Evolutionary conservation across 495 filamentous ascomycete species (phyloP).

Genomic region (Lindgomyces ingoldianus): DNA sequence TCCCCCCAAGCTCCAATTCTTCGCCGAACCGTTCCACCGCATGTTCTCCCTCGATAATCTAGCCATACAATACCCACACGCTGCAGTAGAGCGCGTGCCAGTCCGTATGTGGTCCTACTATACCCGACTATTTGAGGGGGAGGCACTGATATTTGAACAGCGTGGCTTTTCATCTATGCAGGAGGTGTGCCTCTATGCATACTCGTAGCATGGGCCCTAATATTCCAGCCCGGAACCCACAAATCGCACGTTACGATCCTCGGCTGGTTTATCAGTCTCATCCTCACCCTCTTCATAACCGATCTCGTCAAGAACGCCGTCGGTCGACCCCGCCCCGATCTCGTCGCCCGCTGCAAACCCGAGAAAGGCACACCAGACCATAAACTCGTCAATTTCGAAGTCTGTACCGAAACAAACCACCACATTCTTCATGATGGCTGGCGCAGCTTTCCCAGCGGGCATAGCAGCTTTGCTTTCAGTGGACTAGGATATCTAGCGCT

Average conservation of each 20-base stretch:
- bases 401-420: constrained; percentile 77
- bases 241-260: constrained; percentile 86
- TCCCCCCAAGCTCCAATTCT: constrained; percentile 59
- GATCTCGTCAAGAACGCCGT: constrained; percentile 88
- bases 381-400: constrained; percentile 67
- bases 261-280: constrained; percentile 68
- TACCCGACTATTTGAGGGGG: not conserved
- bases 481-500: constrained; percentile 82
- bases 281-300: constrained; percentile 80
- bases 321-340: constrained; percentile 85
- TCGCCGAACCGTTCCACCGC: constrained; percentile 85
- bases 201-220: constrained; percentile 64
- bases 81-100: constrained; percentile 79
- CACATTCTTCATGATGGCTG: constrained; percentile 88
- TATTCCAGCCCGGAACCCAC: constrained; percentile 63
- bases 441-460: constrained; percentile 89
- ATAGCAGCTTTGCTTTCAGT: constrained; percentile 81
- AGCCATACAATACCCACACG: constrained; percentile 82
- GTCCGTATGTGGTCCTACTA: constrained; percentile 66
- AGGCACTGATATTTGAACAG: constrained; percentile 42
- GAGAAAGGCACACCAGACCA: constrained; percentile 59
- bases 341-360: constrained; percentile 86
- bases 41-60: constrained; percentile 80
- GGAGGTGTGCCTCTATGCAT: constrained; percentile 67
- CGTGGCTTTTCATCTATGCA: constrained; percentile 74